phyloP scores from a whole-genome alignment of 257 asterid species.

The Ligustrum vulgare region DNA sequence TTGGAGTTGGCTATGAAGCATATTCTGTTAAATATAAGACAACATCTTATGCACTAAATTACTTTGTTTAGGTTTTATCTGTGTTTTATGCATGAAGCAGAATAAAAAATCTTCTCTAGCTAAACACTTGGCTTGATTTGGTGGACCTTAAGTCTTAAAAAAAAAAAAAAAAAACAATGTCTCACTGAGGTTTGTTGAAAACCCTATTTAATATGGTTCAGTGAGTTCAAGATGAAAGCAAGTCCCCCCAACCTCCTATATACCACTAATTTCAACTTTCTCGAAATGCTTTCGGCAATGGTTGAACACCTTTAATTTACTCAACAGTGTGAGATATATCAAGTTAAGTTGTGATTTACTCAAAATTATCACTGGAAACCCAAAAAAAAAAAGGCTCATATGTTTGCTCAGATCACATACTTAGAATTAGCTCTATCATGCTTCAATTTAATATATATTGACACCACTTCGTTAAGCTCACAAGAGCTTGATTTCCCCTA shows the following conservation, averaged over 20 bases:
- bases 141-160: neutral
- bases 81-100: neutral
- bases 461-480: neutral
- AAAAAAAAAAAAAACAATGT: too few species aligned
- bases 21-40: neutral
- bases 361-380: neutral
- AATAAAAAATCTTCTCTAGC: neutral
- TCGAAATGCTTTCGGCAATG: neutral
- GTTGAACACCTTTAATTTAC: neutral
- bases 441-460: neutral
- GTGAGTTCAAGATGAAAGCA: neutral
- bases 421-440: neutral
- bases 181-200: neutral
- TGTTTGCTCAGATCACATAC: neutral
- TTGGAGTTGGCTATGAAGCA: neutral
- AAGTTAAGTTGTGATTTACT: neutral
- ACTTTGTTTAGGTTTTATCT: neutral
- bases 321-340: neutral
- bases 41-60: neutral
- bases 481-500: neutral
- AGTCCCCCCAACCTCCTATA: neutral
- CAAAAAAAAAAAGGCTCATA: neutral
- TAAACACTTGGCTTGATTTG: neutral
- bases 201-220: neutral
- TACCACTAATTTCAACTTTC: neutral